phyloP scores from a whole-genome alignment of 75 land plant genomes.

The Cryptomeria japonica region DNA sequence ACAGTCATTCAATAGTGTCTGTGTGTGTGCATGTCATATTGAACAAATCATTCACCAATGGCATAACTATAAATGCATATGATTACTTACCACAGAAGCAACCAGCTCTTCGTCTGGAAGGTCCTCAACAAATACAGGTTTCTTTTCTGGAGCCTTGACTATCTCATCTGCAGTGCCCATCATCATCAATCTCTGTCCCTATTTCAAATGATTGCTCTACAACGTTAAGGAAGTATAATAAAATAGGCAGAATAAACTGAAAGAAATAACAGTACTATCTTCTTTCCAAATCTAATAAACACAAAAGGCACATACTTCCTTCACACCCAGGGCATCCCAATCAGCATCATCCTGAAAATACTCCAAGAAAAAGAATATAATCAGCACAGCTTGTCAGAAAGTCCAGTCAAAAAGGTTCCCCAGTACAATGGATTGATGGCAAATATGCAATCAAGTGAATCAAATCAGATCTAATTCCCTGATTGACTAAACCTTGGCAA shows the following conservation, averaged over 20 bases:
- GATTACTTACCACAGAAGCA: slow-evolving; percentile 40
- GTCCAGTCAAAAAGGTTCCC: not conserved
- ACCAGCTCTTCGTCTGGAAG: slow-evolving; percentile 96
- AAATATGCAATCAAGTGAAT: not conserved
- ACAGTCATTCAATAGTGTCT: not conserved
- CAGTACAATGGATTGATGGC: not conserved
- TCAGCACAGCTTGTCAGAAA: not conserved
- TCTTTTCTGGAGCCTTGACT: slow-evolving; percentile 92
- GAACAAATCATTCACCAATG: not conserved
- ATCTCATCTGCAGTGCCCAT: slow-evolving; percentile 98
- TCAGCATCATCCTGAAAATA: slow-evolving; percentile 90
- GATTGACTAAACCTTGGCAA: not conserved
- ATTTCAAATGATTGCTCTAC: not conserved
- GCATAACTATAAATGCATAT: not conserved
- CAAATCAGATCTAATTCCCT: not conserved
- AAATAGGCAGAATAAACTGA: not conserved
- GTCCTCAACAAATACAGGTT: slow-evolving; percentile 89
- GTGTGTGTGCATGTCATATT: not conserved
- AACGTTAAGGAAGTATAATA: not conserved
- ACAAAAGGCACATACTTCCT: slow-evolving; percentile 55
- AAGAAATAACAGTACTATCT: not conserved
- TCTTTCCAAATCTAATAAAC: not conserved
- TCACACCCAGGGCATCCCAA: slow-evolving; percentile 78
- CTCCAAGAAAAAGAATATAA: not conserved
- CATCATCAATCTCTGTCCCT: slow-evolving; percentile 98